A percentile compares a stretch with the other conserved stretches of the same genome.
Conservation (phyloP, 257 asterid genomes). For the Sherardia arvensis region DNA sequence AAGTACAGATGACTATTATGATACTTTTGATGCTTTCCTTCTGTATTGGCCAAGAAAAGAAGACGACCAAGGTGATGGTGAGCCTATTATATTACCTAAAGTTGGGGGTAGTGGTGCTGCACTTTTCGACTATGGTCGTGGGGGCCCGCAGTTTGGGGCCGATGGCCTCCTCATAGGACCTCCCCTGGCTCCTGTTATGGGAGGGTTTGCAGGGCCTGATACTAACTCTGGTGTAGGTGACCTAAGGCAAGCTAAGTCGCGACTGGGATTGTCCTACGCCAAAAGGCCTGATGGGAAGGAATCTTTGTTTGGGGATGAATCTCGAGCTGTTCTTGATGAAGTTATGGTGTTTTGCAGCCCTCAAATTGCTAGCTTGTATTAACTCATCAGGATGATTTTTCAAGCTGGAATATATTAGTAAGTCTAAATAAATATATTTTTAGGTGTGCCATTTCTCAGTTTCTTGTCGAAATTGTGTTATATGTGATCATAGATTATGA, state of each 20-base stretch:
- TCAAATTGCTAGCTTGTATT: constrained; percentile 81
- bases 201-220: constrained; percentile 89
- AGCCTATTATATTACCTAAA: constrained; percentile 50
- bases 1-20: constrained; percentile 86
- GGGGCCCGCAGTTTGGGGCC: constrained; percentile 94
- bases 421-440: background rate
- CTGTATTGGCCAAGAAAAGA: constrained; percentile 49
- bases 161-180: constrained; percentile 86
- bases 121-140: constrained; percentile 81
- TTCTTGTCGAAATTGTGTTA: background rate
- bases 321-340: constrained; percentile 45
- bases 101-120: constrained; percentile 97
- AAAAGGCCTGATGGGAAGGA: constrained; percentile 72
- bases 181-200: constrained; percentile 89
- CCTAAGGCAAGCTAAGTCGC: constrained; percentile 71
- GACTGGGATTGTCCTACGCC: constrained; percentile 81
- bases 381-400: background rate
- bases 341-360: constrained; percentile 83
- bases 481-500: background rate
- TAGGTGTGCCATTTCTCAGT: background rate
- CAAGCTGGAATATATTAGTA: background rate
- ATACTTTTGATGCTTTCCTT: constrained; percentile 73
- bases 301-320: constrained; percentile 76
- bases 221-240: constrained; percentile 77
- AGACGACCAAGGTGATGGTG: background rate